Evolutionary conservation across 2,329 filamentous ascomycete genomes (phyloP), one percentile per base, ranked within the genome.

Genomic region (Scedosporium minutisporum): DNA sequence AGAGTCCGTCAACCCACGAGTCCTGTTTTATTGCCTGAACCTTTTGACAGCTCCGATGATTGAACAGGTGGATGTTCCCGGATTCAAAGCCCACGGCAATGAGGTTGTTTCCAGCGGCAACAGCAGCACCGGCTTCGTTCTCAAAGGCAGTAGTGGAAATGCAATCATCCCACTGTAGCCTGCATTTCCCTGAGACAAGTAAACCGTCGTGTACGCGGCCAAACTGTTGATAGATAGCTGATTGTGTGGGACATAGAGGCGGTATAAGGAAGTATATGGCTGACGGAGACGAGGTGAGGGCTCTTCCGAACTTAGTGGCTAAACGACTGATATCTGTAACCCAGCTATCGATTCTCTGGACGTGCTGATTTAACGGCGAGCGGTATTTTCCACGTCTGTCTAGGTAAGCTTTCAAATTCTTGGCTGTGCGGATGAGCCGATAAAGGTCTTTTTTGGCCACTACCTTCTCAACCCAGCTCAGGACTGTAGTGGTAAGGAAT

Each of bases 251-350:
- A 62, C 73, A 75, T 58, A 76, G 68, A 2, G 73, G 71, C 1
- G 70, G 73, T n/a, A 75, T 70, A 1, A 74, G 66, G 44, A 65
- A 69, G 63, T 72, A 71, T n/a, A 76, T 74, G 2, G 73, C 69
- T 1, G 65, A 63, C n/a, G 74, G 73, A 3, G 65, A 68, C 7
- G 59, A 46, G 6, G 66, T 18, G 1, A 76, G 63, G 6, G 67
- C 66, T 16, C 64, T 64, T 7, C 67, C 69, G 66, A 76, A 76
- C 44, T 72, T 71, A 2, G 69, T 70, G 0, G 67, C 68, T 3
- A 76, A 60, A 1, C 70, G 67, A 14, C 68, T 68, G 1, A 75
- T 65, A 65, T 75, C 73, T 5, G 65, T 70, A 4, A 29, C 18
- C 57, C 57, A 58, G 57, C 23, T 10, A 4, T 27, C 57, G 10